Evolutionary conservation across 2,329 filamentous ascomycete species (phyloP).

Genomic region (Apiospora aurea): DNA sequence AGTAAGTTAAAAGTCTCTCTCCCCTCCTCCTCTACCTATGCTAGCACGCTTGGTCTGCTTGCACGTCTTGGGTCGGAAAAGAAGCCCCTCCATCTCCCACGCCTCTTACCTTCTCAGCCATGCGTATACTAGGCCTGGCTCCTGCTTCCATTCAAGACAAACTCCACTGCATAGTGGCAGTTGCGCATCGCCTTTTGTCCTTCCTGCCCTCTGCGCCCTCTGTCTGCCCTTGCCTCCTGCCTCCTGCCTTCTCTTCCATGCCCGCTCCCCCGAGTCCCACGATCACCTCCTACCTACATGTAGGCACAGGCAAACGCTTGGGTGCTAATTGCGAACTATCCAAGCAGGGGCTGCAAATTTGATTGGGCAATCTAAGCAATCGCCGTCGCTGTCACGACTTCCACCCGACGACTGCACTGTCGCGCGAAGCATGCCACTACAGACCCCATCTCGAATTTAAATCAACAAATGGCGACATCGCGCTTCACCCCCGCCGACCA

Average conservation of each 20-base stretch:
- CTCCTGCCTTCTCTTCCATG: not conserved
- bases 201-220: not conserved
- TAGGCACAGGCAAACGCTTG: not conserved
- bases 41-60: not conserved
- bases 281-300: not conserved
- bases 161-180: conserved; percentile 9
- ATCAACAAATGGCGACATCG: conserved; percentile 41
- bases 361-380: conserved; percentile 20
- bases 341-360: conserved; percentile 21
- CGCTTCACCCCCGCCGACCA: conserved; percentile 41
- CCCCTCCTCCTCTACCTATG: not conserved
- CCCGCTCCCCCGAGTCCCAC: not conserved
- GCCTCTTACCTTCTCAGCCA: not conserved
- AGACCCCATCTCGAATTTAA: conserved; percentile 21
- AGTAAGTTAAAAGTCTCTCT: conserved; percentile 31
- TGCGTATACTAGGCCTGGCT: conserved; percentile 7
- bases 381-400: conserved; percentile 5
- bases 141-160: conserved; percentile 8
- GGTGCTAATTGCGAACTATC: conserved; percentile 5
- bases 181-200: conserved; percentile 12
- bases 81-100: conserved; percentile 6
- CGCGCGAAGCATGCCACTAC: conserved; percentile 18
- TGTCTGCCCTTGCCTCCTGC: not conserved
- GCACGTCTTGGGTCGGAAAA: not conserved
- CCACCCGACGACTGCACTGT: conserved; percentile 9